Evolutionary conservation across 2,329 filamentous ascomycete genomes (phyloP), one percentile per base, ranked within the genome.

Genomic region (Plectosphaerella sp.): DNA sequence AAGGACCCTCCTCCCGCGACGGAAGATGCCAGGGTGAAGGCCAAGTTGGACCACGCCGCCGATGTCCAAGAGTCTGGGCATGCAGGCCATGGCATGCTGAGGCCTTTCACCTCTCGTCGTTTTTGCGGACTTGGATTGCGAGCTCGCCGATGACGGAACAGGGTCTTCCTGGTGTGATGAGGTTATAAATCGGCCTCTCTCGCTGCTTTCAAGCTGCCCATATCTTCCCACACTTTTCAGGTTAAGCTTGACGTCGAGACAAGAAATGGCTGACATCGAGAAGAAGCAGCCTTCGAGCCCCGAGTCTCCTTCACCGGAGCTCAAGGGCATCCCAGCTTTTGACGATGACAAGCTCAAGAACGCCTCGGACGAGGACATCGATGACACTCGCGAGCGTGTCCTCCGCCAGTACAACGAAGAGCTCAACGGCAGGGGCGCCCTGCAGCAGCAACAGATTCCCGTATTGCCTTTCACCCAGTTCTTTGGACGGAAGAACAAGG

Each of bases 401-500:
- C 51, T 50, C 3, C 49, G 48, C 14, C 52, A 55, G 12, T 52
- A 58, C 42, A 48, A 47, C 7, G 59, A 60, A 7, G 48, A 35
- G 25, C 39, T 43, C 18, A 22, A 49, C 16, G 20, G 16, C 15
- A 37, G 24, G 2, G 39, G 39, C 4, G 12, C 11, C 14, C 56
- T 62, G 16, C 56, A 61, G 22, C 56, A 59, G 46, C 60, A 58
- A 7, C 56, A 59, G 42, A 54, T 58, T 2, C 61, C 61, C 9
- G 48, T 54, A n/a, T 57, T 60, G 14, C 60, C 59, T 1, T 57
- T 62, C n/a, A 54, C 58, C 47, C 57, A 60, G 2, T 53, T 62
- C 6, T 63, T 62, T 46, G 48, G 48, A 8, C 54, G 56, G n/a
- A 56, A 52, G 45, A 58, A 58, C 41, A 52, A 24, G 14, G 48